phyloP scores from a whole-genome alignment of 2,329 filamentous ascomycete species.

The Fonsecaea nubica region DNA sequence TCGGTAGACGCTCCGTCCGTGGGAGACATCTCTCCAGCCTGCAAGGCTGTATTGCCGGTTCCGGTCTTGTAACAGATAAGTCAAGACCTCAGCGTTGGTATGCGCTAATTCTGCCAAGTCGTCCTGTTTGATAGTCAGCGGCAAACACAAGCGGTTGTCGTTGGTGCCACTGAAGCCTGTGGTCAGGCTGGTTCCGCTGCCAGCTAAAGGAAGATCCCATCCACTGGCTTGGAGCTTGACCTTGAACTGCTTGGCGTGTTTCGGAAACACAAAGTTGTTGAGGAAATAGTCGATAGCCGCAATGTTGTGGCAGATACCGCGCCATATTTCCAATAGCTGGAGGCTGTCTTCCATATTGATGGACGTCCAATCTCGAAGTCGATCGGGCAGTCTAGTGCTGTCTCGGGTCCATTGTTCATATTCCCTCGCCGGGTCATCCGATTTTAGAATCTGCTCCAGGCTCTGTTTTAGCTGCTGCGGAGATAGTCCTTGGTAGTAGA shows the following conservation, averaged over 20 bases:
- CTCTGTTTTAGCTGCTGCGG: constrained; percentile 57
- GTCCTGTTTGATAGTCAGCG: constrained; percentile 62
- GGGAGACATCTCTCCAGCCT: constrained; percentile 5
- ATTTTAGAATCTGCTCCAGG: constrained; percentile 57
- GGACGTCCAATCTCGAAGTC: constrained; percentile 54
- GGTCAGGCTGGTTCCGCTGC: constrained; percentile 59
- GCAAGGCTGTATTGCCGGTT: constrained; percentile 19
- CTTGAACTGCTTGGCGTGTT: constrained; percentile 67
- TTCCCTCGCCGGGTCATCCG: constrained; percentile 60
- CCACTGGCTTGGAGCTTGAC: constrained; percentile 69
- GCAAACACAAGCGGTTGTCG: constrained; percentile 65
- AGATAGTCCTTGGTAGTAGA: constrained; percentile 63
- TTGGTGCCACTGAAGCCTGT: constrained; percentile 73
- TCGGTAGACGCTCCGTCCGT: constrained; percentile 9
- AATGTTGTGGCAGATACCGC: constrained; percentile 60
- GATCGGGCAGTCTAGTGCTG: constrained; percentile 43
- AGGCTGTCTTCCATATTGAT: constrained; percentile 65
- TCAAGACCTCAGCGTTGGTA: constrained; percentile 72
- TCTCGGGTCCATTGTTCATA: constrained; percentile 50
- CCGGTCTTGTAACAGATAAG: constrained; percentile 58
- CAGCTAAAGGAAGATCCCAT: constrained; percentile 66
- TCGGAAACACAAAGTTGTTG: constrained; percentile 64
- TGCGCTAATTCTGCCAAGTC: constrained; percentile 63
- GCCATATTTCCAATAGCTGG: constrained; percentile 62
- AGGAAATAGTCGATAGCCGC: constrained; percentile 69